Percentiles rank a stretch among this genome's conserved stretches.
Conservation (phyloP, 495 filamentous ascomycete species). For the Entonaema liquescens region DNA sequence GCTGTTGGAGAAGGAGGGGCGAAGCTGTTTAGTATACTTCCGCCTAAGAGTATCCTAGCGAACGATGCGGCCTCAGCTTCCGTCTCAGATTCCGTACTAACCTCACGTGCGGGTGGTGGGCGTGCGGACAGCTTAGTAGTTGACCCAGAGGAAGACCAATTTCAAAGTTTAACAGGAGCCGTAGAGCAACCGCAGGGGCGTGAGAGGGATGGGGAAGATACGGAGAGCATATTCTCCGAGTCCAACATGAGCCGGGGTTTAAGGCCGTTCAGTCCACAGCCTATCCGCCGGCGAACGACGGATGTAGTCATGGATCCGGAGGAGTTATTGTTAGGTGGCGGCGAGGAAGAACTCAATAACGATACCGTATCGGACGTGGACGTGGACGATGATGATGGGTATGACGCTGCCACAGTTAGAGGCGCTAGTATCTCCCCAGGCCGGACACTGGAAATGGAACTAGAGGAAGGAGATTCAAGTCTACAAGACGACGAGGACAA, state of each 20-base stretch:
- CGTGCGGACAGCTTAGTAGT: constrained; percentile 58
- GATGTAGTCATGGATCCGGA: constrained; percentile 54
- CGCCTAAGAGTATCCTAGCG: constrained; percentile 63
- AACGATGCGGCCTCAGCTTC: constrained; percentile 48
- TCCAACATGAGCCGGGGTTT: constrained; percentile 57
- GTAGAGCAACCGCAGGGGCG: constrained; percentile 42
- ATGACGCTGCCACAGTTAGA: constrained; percentile 37
- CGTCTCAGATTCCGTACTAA: constrained; percentile 39
- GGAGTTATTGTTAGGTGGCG: constrained; percentile 40
- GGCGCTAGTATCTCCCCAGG: constrained; percentile 27
- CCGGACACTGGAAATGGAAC: constrained; percentile 22
- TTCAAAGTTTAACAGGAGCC: constrained; percentile 60
- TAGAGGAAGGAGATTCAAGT: constrained; percentile 23
- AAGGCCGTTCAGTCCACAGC: constrained; percentile 65
- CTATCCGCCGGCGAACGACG: constrained; percentile 48
- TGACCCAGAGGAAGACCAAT: constrained; percentile 51
- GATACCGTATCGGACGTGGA: constrained; percentile 13
- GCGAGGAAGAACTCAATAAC: constrained; percentile 23
- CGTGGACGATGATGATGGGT: constrained; percentile 18
- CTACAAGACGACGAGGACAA: constrained; percentile 26
- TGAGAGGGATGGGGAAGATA: constrained; percentile 44
- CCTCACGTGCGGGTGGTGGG: constrained; percentile 29
- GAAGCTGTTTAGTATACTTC: constrained; percentile 67
- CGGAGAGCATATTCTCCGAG: constrained; percentile 62
- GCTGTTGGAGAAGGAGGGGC: constrained; percentile 47